Base-by-base conservation (phyloP, 129 eudicot species). In the Helichrysum umbraculigerum region DNA sequence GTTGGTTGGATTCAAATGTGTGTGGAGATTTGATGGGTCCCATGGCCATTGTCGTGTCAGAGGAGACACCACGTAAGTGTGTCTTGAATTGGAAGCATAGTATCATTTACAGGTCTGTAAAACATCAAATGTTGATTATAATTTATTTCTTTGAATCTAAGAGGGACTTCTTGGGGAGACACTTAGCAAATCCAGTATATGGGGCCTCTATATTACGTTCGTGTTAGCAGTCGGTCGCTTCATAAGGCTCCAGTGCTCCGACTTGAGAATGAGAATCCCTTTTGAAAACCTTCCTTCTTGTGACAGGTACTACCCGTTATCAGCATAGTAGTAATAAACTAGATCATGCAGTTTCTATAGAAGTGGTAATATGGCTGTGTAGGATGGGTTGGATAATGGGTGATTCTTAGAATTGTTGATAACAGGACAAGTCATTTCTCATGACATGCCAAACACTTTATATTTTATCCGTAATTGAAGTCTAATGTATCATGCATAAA, bases 51-150 rank as follows among this genome's bases (percentile, higher is more conserved):
- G 82, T 91, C 66, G 90, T 95, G 63, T 91, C 99, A 63, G 99
- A 95, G 85, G 99, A 95, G 85, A 95, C 97, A 17, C 99, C 99
- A 39, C 99, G 99, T 95, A 82, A 91, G 99, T 81, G 99, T 81
- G 61, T 61, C 16, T 54, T 14, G 6, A 35, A 34, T 21, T 74
- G 3, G 62, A 69, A 37, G 20, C 35, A 57, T 10, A 34, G 73
- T 65, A 64, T 35, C 61, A 64, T 79, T 72, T 73, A 25, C n/a
- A 16, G 35, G 70, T 41, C 39, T 58, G 37, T 30, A 77, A 21
- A 56, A 67, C 67, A 66, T 66, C 12, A 71, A 15, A 10, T 63
- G 51, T 56, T 71, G 63, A 76, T 64, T 20, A 30, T 61, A 3
- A 29, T 42, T 66, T 57, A 9, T 3, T 76, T 44, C 12, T 70